phyloP scores from a whole-genome alignment of 108 stramenopile species.

The Nitzschia putrida region DNA sequence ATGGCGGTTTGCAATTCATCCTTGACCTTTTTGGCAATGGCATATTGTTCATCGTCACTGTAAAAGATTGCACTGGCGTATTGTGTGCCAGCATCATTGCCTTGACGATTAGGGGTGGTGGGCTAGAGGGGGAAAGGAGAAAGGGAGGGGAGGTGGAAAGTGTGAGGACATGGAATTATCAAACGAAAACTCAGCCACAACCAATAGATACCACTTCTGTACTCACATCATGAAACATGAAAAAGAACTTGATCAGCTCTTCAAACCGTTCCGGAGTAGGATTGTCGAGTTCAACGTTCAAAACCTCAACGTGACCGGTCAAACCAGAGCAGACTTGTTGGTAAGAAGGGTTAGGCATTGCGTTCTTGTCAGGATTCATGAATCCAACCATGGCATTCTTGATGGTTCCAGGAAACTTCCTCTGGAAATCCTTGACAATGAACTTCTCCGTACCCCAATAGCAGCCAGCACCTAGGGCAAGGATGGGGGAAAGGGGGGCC shows the following conservation, averaged over 20 bases:
- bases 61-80: conserved; percentile 80
- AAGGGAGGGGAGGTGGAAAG: background rate
- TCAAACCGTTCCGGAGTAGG: conserved; percentile 45
- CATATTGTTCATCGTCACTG: conserved; percentile 55
- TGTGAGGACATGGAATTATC: background rate
- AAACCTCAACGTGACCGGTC: conserved; percentile 75
- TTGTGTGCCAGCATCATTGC: conserved; percentile 88
- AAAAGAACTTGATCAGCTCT: conserved; percentile 82
- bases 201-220: too few relatives aligned
- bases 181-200: background rate
- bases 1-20: conserved; percentile 50
- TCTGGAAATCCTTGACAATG: conserved; percentile 60
- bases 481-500: conserved; percentile 33
- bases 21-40: conserved; percentile 63
- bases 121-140: conserved; percentile 33
- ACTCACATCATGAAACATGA: conserved; percentile 68
- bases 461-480: conserved; percentile 69
- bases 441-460: conserved; percentile 86
- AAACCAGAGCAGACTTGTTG: conserved; percentile 63
- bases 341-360: conserved; percentile 64
- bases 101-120: conserved; percentile 85
- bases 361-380: conserved; percentile 57
- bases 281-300: conserved; percentile 51
- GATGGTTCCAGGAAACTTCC: conserved; percentile 46
- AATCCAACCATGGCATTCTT: conserved; percentile 64